Evolutionary conservation across 1,139 yeast species (phyloP).

Genomic region (Kodamaea alishanica): DNA sequence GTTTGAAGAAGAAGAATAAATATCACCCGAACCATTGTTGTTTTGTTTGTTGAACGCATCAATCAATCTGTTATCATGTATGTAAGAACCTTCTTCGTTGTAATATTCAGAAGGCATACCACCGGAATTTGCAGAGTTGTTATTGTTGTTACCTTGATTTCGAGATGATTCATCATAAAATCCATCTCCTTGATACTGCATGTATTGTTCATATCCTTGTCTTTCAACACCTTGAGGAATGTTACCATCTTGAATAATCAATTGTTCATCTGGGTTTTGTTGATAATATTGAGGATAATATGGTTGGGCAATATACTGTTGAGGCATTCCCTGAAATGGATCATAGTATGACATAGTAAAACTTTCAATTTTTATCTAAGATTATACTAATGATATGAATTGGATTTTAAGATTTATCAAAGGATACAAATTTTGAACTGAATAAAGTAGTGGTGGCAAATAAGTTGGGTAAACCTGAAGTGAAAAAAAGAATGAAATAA

Average conservation of each 20-base stretch:
- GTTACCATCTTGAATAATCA: constrained; percentile 9
- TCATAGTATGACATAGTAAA: constrained; percentile 42
- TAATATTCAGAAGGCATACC: too few relatives aligned
- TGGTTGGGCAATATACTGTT: constrained; percentile 36
- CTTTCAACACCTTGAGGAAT: constrained; percentile 12
- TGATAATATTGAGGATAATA: constrained; percentile 34
- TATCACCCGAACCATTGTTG: neutral
- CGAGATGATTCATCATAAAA: neutral
- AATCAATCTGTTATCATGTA: too few relatives aligned
- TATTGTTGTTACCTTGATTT: neutral
- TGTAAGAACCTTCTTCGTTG: too few relatives aligned
- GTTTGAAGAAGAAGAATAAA: neutral
- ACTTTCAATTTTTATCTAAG: neutral
- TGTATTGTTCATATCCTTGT: constrained; percentile 16
- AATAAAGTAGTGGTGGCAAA: neutral
- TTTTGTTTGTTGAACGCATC: too few relatives aligned
- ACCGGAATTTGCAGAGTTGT: neutral
- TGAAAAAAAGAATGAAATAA: constrained; percentile 4
- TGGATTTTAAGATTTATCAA: neutral
- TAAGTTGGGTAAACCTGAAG: neutral
- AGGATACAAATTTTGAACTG: neutral
- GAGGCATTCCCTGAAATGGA: constrained; percentile 42
- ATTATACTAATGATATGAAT: neutral
- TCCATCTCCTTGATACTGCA: constrained; percentile 15
- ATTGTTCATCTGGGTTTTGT: constrained; percentile 14